Percentiles rank a stretch among this genome's conserved stretches.
phyloP scores from a whole-genome alignment of 805 yeast species.

The Candida arabinofermentans region DNA sequence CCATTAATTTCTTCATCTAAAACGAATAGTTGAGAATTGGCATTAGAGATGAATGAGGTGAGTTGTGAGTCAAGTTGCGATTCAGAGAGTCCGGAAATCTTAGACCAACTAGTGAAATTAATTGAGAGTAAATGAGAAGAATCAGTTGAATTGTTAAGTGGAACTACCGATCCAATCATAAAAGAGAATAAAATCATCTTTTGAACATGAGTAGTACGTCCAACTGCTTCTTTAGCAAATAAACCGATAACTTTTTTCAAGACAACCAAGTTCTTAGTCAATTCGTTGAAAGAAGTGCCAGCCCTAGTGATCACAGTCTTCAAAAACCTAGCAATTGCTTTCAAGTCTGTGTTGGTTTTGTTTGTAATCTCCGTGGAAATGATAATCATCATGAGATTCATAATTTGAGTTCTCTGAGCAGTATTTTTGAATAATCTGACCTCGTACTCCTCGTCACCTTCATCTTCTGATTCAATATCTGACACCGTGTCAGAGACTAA shows the following conservation, averaged over 20 bases:
- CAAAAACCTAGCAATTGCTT: constrained; percentile 3
- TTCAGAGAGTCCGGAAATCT: constrained; percentile 15
- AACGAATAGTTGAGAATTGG: not conserved
- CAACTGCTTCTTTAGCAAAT: not conserved
- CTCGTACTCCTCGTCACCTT: not conserved
- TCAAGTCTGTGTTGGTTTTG: not conserved
- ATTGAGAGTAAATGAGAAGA: not conserved
- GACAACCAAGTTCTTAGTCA: constrained; percentile 7
- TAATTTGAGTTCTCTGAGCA: not conserved
- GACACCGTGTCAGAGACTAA: constrained; percentile 5
- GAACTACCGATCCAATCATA: constrained; percentile 7
- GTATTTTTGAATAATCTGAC: not conserved
- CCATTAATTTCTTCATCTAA: constrained; percentile 4
- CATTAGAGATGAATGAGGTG: not conserved
- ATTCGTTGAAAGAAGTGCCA: constrained; percentile 3
- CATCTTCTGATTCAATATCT: constrained; percentile 1
- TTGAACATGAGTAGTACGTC: not conserved
- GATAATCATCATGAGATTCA: not conserved
- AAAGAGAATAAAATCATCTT: constrained; percentile 12
- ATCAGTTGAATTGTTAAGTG: not conserved
- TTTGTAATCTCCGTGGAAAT: constrained; percentile 2
- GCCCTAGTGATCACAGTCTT: constrained; percentile 1
- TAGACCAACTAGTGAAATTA: constrained; percentile 11
- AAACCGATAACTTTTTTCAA: constrained; percentile 5
- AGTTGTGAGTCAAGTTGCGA: constrained; percentile 4